phyloP scores from a whole-genome alignment of 164 flowering plant genomes.

The Magnolia changhungtana region DNA sequence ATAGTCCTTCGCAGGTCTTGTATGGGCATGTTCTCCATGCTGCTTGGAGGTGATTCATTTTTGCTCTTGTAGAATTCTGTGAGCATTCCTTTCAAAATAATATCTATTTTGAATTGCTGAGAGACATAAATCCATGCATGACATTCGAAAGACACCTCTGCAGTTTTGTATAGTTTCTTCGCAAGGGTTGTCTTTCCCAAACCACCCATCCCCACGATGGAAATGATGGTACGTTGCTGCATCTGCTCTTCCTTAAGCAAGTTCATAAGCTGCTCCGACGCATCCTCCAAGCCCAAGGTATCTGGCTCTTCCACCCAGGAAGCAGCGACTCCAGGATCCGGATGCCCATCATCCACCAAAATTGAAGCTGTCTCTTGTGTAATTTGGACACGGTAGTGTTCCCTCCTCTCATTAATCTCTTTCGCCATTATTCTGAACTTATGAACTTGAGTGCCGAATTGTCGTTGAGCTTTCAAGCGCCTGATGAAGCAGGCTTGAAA shows the following conservation, averaged over 20 bases:
- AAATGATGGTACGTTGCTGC: background rate
- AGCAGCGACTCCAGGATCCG: background rate
- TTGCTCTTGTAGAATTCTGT: background rate
- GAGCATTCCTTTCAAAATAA: background rate
- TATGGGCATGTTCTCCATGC: background rate
- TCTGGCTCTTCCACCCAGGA: background rate
- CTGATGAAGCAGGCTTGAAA: background rate
- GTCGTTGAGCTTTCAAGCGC: background rate
- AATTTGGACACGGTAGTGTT: background rate
- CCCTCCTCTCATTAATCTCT: background rate
- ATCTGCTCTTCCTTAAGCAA: background rate
- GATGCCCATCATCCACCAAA: background rate
- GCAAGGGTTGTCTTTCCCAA: background rate
- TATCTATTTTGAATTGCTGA: background rate
- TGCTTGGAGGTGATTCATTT: background rate
- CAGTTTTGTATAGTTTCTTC: background rate
- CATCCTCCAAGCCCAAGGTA: background rate
- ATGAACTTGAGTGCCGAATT: background rate
- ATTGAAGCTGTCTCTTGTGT: too few species aligned
- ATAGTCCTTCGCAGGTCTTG: slow-evolving; percentile 33
- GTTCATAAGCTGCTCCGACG: background rate
- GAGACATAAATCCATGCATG: background rate
- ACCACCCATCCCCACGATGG: background rate
- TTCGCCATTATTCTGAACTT: background rate
- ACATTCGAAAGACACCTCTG: background rate